Evolutionary conservation across 768 basidiomycete genomes (phyloP), one percentile per base, ranked within the genome.

Genomic region (Pisolithus albus): DNA sequence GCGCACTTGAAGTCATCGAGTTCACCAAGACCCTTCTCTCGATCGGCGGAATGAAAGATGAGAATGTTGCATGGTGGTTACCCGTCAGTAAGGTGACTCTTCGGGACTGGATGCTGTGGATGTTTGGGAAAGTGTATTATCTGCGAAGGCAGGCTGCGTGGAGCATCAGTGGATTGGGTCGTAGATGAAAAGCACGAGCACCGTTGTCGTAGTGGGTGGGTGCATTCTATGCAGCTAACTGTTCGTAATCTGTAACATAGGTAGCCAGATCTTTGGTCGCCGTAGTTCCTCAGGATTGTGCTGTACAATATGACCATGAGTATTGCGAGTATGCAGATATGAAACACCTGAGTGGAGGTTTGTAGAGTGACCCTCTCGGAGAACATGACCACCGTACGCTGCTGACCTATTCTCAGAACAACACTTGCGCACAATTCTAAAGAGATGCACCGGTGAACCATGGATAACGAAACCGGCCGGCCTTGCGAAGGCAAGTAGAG

Each of bases 1-100:
- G 69, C n/a, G 78, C 75, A 5, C 57, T 76, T 37, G 62, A 66
- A 26, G 72, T 74, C 23, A 77, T 80, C 40, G 52, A 55, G 16
- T 51, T 75, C 26, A 72, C 75, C 15, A 75, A 78, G 58, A 50
- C 57, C 8, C 52, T 74, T 52, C 48, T 66, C 16, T 49, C 54
- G 2, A 42, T 64, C 18, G 36, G 52, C 11, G 63, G 65, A n/a
- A 53, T 64, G 52, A 60, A 61, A 39, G 54, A 64, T n/a, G 46
- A 60, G 18, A 46, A 38, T 30, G 23, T 59, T 38, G 46, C 30
- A 24, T 55, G 64, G 55, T 65, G 64, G 57, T 47, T 63, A 28
- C 70, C 64, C 0, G 53, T 63, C 8, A 65, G 61, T 49, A 50
- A 59, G 40, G 49, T 45, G 5, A 64, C 61, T 47, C 15, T 71